Evolutionary conservation across 306 rosid species (phyloP).

Genomic region (Astragalus glycyphyllos): DNA sequence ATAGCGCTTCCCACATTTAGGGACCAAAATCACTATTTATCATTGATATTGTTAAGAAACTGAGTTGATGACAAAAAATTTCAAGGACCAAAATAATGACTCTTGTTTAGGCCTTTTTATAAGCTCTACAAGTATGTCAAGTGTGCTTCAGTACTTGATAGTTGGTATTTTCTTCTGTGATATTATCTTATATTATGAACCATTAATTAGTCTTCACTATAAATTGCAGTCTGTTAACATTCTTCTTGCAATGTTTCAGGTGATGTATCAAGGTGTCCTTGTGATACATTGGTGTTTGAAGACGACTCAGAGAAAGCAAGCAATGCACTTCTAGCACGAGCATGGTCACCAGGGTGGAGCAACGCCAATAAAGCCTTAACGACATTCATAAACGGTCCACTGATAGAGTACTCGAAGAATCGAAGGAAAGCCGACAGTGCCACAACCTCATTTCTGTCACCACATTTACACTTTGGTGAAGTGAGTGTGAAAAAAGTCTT

Average conservation of each 20-base stretch:
- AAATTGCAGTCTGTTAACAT: conserved; percentile 6
- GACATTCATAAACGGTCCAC: conserved; percentile 83
- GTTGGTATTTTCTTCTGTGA: background rate
- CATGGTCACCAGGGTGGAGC: conserved; percentile 99
- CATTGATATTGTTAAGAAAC: background rate
- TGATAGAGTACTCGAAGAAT: conserved; percentile 78
- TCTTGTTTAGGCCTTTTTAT: background rate
- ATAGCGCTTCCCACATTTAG: no score
- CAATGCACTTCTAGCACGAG: conserved; percentile 96
- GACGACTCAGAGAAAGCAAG: conserved; percentile 96
- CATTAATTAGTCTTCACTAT: conserved; percentile 17
- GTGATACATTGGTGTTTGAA: conserved; percentile 78
- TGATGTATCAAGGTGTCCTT: conserved; percentile 72
- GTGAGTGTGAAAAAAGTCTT: conserved; percentile 92
- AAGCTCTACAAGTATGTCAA: background rate
- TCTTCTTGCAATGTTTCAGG: conserved; percentile 54
- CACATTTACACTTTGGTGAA: conserved; percentile 97
- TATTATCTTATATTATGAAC: background rate
- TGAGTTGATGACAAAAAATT: background rate
- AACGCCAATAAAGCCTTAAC: conserved; percentile 90
- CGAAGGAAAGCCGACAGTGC: conserved; percentile 94
- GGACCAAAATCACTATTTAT: no score
- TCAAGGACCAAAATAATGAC: conserved; percentile 1
- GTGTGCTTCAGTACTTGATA: background rate
- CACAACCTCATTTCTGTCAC: conserved; percentile 94